These are phyloP conservation scores for Penicillium sp. DNA, from an alignment of 2,329 filamentous ascomycete species.

Conservation along the genomic window DNA sequence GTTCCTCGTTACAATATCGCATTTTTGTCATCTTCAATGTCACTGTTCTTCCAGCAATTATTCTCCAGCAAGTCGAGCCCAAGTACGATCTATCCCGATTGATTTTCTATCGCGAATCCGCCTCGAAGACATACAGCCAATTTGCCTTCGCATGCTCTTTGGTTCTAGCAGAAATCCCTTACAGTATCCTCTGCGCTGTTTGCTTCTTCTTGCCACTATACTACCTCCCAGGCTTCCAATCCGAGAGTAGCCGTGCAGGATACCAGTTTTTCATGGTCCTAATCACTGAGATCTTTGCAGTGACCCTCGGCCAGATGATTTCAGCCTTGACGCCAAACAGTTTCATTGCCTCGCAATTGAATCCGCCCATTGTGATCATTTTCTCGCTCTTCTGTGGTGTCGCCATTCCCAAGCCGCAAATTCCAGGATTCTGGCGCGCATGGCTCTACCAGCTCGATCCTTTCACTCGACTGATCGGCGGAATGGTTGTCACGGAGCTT, in stretches of 20 bases:
- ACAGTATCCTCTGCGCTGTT: slow-evolving; percentile 78
- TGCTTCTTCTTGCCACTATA: slow-evolving; percentile 82
- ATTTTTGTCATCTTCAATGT: slow-evolving; percentile 92
- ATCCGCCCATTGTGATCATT: slow-evolving; percentile 81
- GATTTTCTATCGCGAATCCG: slow-evolving; percentile 84
- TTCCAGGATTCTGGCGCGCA: slow-evolving; percentile 75
- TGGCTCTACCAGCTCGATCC: slow-evolving; percentile 86
- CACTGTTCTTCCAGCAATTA: slow-evolving; percentile 77
- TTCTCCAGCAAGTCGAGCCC: slow-evolving; percentile 81
- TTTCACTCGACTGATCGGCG: slow-evolving; percentile 79
- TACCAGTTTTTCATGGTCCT: slow-evolving; percentile 88
- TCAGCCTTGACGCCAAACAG: slow-evolving; percentile 77
- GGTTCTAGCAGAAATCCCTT: slow-evolving; percentile 83
- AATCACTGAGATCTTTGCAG: slow-evolving; percentile 81
- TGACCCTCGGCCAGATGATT: slow-evolving; percentile 77
- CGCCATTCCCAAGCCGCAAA: slow-evolving; percentile 76
- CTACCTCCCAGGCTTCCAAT: slow-evolving; percentile 78
- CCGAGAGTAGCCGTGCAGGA: slow-evolving; percentile 67
- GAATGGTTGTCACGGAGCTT: slow-evolving; percentile 78
- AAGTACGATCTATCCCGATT: slow-evolving; percentile 80
- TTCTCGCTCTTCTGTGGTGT: slow-evolving; percentile 89
- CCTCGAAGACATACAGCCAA: slow-evolving; percentile 82
- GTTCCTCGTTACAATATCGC: slow-evolving; percentile 78
- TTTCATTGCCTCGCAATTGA: slow-evolving; percentile 78
- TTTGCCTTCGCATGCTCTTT: slow-evolving; percentile 78